phyloP scores from a whole-genome alignment of 2,329 filamentous ascomycete species.

The Trichoderma koningiopsis region DNA sequence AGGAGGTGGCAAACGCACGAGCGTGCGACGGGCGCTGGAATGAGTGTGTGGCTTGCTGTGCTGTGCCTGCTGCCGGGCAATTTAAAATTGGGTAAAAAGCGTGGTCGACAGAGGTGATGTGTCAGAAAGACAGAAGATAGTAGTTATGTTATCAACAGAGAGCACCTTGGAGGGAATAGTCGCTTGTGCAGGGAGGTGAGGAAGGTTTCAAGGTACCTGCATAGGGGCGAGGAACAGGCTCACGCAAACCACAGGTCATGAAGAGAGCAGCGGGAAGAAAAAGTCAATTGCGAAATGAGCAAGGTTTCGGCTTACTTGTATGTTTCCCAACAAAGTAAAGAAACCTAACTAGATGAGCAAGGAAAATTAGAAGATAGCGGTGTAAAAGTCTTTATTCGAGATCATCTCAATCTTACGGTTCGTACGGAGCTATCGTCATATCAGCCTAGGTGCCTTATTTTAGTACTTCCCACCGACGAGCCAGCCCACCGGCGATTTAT shows the following conservation, averaged over 20 bases:
- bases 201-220: slow-evolving; percentile 15
- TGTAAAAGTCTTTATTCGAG: not conserved
- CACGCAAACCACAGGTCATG: not conserved
- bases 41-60: not conserved
- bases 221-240: slow-evolving; percentile 12
- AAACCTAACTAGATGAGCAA: not conserved
- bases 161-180: not conserved
- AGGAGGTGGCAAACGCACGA: slow-evolving; percentile 19
- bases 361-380: not conserved
- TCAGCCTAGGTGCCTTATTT: not conserved
- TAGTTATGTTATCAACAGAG: not conserved
- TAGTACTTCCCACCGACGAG: not conserved
- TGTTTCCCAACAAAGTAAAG: slow-evolving; percentile 2
- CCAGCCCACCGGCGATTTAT: not conserved
- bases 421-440: not conserved
- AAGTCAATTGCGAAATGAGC: slow-evolving; percentile 17
- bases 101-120: not conserved
- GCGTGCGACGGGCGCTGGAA: slow-evolving; percentile 1
- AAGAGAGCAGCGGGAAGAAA: not conserved
- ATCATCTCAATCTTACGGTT: slow-evolving; percentile 18
- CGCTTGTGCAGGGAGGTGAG: not conserved
- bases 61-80: not conserved
- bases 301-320: not conserved
- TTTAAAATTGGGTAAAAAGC: slow-evolving; percentile 1
- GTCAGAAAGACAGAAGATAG: slow-evolving; percentile 7